Conservation (phyloP, 2,329 filamentous ascomycete species). For the Ampelomyces quisqualis region DNA sequence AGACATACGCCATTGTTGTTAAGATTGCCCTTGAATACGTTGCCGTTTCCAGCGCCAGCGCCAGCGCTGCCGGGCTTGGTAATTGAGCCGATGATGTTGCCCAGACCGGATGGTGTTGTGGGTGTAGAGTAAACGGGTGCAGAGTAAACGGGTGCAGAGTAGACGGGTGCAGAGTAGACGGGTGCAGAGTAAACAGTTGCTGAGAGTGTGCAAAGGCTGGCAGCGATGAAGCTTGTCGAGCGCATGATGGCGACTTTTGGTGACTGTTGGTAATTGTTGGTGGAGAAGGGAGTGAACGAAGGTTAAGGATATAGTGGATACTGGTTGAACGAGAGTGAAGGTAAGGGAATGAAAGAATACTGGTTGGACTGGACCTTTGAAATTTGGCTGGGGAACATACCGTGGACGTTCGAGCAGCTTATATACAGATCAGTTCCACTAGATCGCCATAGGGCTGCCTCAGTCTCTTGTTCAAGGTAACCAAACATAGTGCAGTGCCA, state of each 20-base stretch:
- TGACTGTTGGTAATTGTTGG: too few relatives aligned
- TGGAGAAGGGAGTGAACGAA: background rate
- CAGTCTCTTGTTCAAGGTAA: too few relatives aligned
- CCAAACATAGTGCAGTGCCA: too few relatives aligned
- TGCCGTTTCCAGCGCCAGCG: slow-evolving; percentile 5
- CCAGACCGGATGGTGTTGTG: slow-evolving; percentile 13
- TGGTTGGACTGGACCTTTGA: background rate
- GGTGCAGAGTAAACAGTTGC: slow-evolving; percentile 20
- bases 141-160: slow-evolving; percentile 16
- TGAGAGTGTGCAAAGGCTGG: slow-evolving; percentile 17
- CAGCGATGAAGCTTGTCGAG: slow-evolving; percentile 13
- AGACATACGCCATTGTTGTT: slow-evolving; percentile 4
- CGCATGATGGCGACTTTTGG: slow-evolving; percentile 10
- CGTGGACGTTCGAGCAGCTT: background rate
- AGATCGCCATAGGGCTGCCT: background rate
- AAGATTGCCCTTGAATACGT: slow-evolving; percentile 5
- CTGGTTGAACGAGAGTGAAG: background rate
- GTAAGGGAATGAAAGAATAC: background rate
- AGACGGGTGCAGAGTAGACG: slow-evolving; percentile 19
- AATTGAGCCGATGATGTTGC: slow-evolving; percentile 11
- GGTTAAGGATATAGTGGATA: background rate
- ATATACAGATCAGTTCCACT: background rate
- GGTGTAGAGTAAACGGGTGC: too few relatives aligned
- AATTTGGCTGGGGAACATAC: background rate
- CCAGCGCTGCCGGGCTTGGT: too few relatives aligned